Conservation (phyloP, 768 basidiomycete genomes). For the Auriscalpium orientale region DNA sequence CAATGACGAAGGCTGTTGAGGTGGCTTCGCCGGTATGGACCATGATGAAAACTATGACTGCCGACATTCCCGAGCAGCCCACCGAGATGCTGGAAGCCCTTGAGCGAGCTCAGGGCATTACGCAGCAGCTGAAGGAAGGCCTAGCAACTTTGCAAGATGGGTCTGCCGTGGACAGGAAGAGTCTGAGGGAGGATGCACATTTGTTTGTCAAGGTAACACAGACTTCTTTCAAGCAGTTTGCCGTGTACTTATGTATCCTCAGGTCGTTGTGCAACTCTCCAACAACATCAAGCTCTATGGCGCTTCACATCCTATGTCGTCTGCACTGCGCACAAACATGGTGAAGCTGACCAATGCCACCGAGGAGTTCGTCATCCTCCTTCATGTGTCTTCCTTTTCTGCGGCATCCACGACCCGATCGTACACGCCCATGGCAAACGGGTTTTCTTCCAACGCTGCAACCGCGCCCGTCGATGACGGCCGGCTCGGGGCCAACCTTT, state of each 20-base stretch:
- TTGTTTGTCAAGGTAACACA: constrained; percentile 67
- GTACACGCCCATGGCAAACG: constrained; percentile 42
- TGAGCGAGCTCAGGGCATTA: constrained; percentile 54
- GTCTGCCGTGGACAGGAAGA: constrained; percentile 46
- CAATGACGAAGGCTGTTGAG: constrained; percentile 71
- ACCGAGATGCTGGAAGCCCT: constrained; percentile 47
- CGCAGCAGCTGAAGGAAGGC: constrained; percentile 51
- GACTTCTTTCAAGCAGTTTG: background rate
- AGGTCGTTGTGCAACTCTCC: constrained; percentile 75
- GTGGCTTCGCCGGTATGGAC: constrained; percentile 79
- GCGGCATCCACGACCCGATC: constrained; percentile 47
- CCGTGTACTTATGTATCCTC: background rate
- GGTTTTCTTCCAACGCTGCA: background rate
- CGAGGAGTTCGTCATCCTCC: constrained; percentile 79
- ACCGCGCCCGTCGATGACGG: background rate
- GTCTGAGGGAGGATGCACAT: constrained; percentile 71
- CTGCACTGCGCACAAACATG: constrained; percentile 60
- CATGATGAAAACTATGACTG: constrained; percentile 64
- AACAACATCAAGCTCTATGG: constrained; percentile 63
- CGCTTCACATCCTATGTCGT: constrained; percentile 45
- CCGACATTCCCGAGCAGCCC: constrained; percentile 33
- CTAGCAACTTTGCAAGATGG: constrained; percentile 53
- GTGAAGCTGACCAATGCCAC: constrained; percentile 74
- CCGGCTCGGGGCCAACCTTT: constrained; percentile 1
- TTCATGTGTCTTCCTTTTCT: constrained; percentile 80